phyloP scores from a whole-genome alignment of 208 protist genomes.

The Porcisia hertigi region DNA sequence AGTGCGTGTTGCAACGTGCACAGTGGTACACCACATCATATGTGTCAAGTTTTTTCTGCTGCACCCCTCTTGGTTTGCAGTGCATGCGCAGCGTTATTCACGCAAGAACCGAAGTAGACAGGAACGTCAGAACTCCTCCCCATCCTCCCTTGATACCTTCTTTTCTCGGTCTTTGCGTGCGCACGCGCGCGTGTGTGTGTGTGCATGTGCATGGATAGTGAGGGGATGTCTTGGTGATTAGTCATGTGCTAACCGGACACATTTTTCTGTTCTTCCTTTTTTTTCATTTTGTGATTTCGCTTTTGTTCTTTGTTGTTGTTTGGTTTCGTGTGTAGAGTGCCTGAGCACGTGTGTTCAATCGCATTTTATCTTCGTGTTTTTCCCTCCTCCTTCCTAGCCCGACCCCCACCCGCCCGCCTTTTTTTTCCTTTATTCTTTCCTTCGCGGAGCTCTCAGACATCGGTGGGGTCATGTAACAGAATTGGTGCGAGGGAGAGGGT shows the following conservation, averaged over 20 bases:
- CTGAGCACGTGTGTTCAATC: not conserved
- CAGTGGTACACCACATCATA: not conserved
- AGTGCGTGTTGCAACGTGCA: not conserved
- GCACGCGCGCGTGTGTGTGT: slow-evolving; percentile 4
- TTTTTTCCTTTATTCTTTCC: not conserved
- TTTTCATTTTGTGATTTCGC: too few species aligned
- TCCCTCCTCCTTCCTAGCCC: not conserved
- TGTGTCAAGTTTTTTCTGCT: slow-evolving; percentile 3
- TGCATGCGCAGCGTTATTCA: too few species aligned
- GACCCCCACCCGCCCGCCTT: not conserved
- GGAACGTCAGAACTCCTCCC: too few species aligned
- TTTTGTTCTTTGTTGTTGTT: not conserved
- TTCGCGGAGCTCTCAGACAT: not conserved
- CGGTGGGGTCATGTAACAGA: not conserved
- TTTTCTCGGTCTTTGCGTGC: not conserved
- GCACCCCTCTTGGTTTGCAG: not conserved
- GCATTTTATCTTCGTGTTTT: not conserved
- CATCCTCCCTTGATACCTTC: not conserved
- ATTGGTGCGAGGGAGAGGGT: not conserved
- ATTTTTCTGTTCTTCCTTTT: not conserved
- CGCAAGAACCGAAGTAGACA: too few species aligned
- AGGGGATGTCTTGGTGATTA: too few species aligned
- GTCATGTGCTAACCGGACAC: too few species aligned
- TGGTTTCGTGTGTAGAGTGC: not conserved
- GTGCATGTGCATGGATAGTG: not conserved